A percentile compares a stretch with the other conserved stretches of the same genome.
Evolutionary conservation across 2,329 filamentous ascomycete species (phyloP).

Genomic region (Phaeosphaeria sp.): DNA sequence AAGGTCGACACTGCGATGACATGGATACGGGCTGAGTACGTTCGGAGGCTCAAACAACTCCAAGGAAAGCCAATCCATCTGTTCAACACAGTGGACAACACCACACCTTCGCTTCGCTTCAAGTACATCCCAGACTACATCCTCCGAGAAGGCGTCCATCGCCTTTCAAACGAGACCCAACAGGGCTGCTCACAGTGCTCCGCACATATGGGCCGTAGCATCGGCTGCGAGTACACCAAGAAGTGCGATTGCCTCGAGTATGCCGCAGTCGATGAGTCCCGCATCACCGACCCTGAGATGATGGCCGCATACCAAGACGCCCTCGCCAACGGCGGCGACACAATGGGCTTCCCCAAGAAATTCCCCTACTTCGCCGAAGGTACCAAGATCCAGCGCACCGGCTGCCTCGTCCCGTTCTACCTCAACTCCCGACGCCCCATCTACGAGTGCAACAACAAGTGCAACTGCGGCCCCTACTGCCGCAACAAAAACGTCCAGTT

Average conservation of each 20-base stretch:
- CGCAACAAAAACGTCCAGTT: slow-evolving; percentile 79
- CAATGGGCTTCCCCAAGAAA: slow-evolving; percentile 51
- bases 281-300: slow-evolving; percentile 37
- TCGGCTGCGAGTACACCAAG: slow-evolving; percentile 68
- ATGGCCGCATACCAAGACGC: slow-evolving; percentile 27
- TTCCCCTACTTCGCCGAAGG: slow-evolving; percentile 67
- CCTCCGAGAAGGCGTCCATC: slow-evolving; percentile 64
- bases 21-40: slow-evolving; percentile 50
- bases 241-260: slow-evolving; percentile 74
- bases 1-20: slow-evolving; percentile 41
- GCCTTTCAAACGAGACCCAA: slow-evolving; percentile 67
- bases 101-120: slow-evolving; percentile 67
- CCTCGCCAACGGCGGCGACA: slow-evolving; percentile 29
- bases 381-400: slow-evolving; percentile 30
- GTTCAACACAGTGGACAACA: slow-evolving; percentile 66
- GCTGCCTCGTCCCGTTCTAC: slow-evolving; percentile 52
- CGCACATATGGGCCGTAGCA: slow-evolving; percentile 58
- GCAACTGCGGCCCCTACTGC: slow-evolving; percentile 69
- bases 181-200: slow-evolving; percentile 71
- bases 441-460: slow-evolving; percentile 80
- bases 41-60: slow-evolving; percentile 34
- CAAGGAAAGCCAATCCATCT: slow-evolving; percentile 60
- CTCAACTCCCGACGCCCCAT: slow-evolving; percentile 60
- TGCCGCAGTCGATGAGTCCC: slow-evolving; percentile 57
- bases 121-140: slow-evolving; percentile 71